Conservation (phyloP, 2,329 filamentous ascomycete species). For the Aspergillus tubingensis region DNA sequence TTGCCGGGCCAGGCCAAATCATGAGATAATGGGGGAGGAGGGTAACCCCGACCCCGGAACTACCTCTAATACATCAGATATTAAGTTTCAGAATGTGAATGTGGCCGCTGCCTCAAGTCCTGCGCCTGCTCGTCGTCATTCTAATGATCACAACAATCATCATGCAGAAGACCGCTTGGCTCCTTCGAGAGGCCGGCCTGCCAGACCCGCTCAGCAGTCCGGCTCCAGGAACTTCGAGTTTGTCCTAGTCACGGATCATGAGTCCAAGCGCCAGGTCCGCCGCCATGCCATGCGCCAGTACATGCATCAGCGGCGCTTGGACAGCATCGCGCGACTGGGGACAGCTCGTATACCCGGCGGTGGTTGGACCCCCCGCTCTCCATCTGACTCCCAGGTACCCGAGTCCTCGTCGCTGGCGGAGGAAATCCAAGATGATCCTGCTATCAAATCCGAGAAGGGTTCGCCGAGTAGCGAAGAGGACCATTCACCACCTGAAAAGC, state of each 20-base stretch:
- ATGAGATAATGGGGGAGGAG: conserved; percentile 36
- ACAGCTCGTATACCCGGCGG: conserved; percentile 29
- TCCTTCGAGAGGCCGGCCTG: conserved; percentile 7
- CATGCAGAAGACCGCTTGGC: conserved; percentile 13
- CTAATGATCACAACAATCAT: conserved; percentile 14
- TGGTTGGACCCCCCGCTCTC: conserved; percentile 25
- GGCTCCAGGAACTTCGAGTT: conserved; percentile 33
- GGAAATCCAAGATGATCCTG: conserved; percentile 11
- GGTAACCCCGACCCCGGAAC: conserved; percentile 17
- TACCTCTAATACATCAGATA: conserved; percentile 8
- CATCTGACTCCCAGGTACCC: conserved; percentile 8
- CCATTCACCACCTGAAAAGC: conserved; percentile 1
- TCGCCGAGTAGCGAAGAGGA: conserved; percentile 16
- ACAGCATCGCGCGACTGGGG: conserved; percentile 35
- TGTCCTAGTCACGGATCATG: conserved; percentile 35
- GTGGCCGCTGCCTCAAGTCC: neutral
- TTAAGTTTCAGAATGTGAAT: conserved; percentile 10
- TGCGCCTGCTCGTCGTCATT: conserved; percentile 9
- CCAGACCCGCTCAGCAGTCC: conserved; percentile 7
- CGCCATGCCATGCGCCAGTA: conserved; percentile 41
- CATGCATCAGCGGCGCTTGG: conserved; percentile 35
- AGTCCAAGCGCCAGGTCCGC: conserved; percentile 36
- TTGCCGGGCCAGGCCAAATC: conserved; percentile 15
- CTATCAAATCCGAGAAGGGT: conserved; percentile 3
- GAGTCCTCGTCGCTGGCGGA: conserved; percentile 14